A percentile compares a stretch with the other conserved stretches of the same genome.
phyloP scores from a whole-genome alignment of 2,329 filamentous ascomycete genomes.

The Arthrobotrys entomopaga region DNA sequence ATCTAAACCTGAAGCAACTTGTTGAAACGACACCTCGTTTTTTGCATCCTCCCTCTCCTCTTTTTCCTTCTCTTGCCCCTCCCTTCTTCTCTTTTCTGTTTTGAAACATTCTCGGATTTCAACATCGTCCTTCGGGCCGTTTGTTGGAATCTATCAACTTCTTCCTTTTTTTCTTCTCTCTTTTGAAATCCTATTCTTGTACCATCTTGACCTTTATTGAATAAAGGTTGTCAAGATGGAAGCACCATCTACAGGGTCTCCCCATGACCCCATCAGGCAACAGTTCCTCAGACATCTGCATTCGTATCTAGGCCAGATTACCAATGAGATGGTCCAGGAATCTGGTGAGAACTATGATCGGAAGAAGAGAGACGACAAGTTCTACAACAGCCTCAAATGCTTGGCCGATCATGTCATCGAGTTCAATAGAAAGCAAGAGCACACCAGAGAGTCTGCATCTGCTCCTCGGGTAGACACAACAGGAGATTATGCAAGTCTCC shows the following conservation, averaged over 20 bases:
- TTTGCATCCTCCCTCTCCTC: conserved; percentile 41
- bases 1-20: conserved; percentile 40
- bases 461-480: conserved; percentile 14
- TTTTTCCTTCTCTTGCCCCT: conserved; percentile 15
- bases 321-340: conserved; percentile 36
- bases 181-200: conserved; percentile 15
- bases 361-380: conserved; percentile 50
- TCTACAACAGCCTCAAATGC: conserved; percentile 40
- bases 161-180: conserved; percentile 4
- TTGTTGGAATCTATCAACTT: conserved; percentile 45
- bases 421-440: conserved; percentile 46
- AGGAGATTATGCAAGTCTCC: conserved; percentile 27
- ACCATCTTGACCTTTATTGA: conserved; percentile 47
- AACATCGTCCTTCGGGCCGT: conserved; percentile 48
- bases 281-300: conserved; percentile 48
- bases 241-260: conserved; percentile 29
- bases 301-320: conserved; percentile 47
- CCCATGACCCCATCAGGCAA: conserved; percentile 51
- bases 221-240: conserved; percentile 51
- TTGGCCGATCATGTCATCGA: conserved; percentile 49
- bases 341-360: conserved; percentile 41
- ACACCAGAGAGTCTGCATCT: conserved; percentile 32
- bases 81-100: conserved; percentile 27
- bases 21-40: conserved; percentile 51
- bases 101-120: conserved; percentile 46